Evolutionary conservation across 805 yeast species (phyloP).

Genomic region (Lachancea quebecensis): DNA sequence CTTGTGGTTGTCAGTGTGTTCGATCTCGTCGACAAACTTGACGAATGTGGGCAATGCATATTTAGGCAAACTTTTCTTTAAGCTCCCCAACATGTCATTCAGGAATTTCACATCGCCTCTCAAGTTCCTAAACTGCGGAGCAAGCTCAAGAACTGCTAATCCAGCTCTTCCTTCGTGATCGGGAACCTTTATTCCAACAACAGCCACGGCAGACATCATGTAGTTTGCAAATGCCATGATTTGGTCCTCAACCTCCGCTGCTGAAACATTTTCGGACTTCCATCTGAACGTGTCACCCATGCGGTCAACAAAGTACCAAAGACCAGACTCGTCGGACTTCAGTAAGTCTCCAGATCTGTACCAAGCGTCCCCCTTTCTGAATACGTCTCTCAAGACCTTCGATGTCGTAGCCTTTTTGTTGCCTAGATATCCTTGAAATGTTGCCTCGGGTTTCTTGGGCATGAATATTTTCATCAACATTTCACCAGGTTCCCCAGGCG

Average conservation of each 20-base stretch:
- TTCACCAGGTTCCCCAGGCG: slow-evolving; percentile 73
- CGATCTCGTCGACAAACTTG: slow-evolving; percentile 56
- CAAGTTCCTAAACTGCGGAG: slow-evolving; percentile 20
- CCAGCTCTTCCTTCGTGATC: slow-evolving; percentile 95
- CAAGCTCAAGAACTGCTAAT: slow-evolving; percentile 65
- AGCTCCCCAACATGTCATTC: slow-evolving; percentile 32
- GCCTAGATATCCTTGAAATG: slow-evolving; percentile 87
- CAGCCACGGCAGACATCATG: slow-evolving; percentile 58
- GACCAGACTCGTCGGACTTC: slow-evolving; percentile 56
- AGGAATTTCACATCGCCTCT: slow-evolving; percentile 31
- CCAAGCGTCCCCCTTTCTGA: slow-evolving; percentile 84
- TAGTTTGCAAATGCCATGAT: slow-evolving; percentile 34
- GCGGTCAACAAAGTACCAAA: slow-evolving; percentile 81
- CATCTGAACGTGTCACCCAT: slow-evolving; percentile 94
- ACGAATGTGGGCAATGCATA: slow-evolving; percentile 83
- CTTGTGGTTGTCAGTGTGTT: slow-evolving; percentile 75
- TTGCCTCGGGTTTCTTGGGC: slow-evolving; percentile 55
- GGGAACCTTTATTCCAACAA: slow-evolving; percentile 81
- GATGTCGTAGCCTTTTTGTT: slow-evolving; percentile 72
- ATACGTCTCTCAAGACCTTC: slow-evolving; percentile 67
- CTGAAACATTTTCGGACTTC: slow-evolving; percentile 93
- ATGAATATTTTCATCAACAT: slow-evolving; percentile 67
- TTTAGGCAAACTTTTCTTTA: slow-evolving; percentile 52
- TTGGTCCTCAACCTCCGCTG: slow-evolving; percentile 86
- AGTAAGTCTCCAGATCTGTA: slow-evolving; percentile 83